phyloP scores from a whole-genome alignment of 495 filamentous ascomycete species.

The Choiromyces venosus region DNA sequence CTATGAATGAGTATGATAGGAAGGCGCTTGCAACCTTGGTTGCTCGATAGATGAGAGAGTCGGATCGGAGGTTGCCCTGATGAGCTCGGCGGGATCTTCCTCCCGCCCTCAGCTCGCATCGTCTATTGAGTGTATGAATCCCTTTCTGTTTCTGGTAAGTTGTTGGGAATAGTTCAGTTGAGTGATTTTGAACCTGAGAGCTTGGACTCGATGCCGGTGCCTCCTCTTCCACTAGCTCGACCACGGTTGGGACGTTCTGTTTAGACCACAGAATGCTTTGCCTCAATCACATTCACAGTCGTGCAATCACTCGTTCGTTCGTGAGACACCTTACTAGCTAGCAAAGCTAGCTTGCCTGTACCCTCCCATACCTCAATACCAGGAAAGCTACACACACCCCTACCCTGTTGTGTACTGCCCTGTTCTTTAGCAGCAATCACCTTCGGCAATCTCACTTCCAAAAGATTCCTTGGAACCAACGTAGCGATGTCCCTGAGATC shows the following conservation, averaged over 20 bases:
- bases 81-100: background rate
- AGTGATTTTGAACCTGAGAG: background rate
- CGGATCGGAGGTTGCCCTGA: background rate
- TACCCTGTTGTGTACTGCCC: background rate
- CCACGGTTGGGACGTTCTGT: background rate
- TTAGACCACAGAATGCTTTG: background rate
- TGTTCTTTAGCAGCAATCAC: background rate
- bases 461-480: constrained; percentile 3
- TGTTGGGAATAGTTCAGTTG: background rate
- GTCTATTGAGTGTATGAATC: background rate
- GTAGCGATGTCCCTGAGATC: background rate
- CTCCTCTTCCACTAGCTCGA: background rate
- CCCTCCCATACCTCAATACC: background rate
- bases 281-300: background rate
- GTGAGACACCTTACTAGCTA: background rate
- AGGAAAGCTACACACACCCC: background rate
- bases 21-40: background rate
- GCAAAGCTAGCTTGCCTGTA: background rate
- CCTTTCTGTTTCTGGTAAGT: background rate
- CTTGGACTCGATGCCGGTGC: background rate
- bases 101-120: background rate
- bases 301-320: background rate
- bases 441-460: background rate
- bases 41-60: background rate
- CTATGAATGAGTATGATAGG: background rate